phyloP scores from a whole-genome alignment of 2,329 filamentous ascomycete species.

The Tolypocladium endophyticum region DNA sequence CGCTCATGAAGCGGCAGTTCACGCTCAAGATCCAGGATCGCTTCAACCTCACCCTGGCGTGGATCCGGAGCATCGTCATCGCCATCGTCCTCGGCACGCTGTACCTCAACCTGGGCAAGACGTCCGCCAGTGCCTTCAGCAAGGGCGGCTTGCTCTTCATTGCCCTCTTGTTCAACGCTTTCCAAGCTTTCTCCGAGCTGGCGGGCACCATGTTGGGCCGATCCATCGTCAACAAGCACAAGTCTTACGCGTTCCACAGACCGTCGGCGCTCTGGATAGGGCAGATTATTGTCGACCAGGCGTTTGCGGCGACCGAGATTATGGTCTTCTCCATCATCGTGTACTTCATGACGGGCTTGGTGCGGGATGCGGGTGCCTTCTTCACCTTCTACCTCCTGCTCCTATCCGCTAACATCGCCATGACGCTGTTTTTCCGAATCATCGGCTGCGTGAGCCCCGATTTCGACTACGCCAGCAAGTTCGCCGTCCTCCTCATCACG shows the following conservation, averaged over 20 bases:
- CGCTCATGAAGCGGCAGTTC: conserved; percentile 74
- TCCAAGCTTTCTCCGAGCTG: conserved; percentile 73
- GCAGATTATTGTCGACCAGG: conserved; percentile 69
- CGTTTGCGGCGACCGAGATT: conserved; percentile 62
- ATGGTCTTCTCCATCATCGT: conserved; percentile 64
- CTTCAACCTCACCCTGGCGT: conserved; percentile 64
- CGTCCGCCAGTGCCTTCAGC: conserved; percentile 63
- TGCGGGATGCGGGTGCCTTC: conserved; percentile 62
- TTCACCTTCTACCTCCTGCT: conserved; percentile 68
- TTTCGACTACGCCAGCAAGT: conserved; percentile 79
- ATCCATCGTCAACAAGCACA: conserved; percentile 73
- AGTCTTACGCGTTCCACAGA: conserved; percentile 71
- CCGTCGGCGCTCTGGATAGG: conserved; percentile 76
- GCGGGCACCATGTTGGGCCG: conserved; percentile 65
- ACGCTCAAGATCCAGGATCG: conserved; percentile 79
- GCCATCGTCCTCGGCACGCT: conserved; percentile 73
- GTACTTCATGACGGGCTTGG: conserved; percentile 67
- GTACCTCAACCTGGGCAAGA: conserved; percentile 59
- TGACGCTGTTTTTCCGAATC: conserved; percentile 70
- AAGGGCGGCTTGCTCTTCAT: conserved; percentile 76
- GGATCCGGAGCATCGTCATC: conserved; percentile 57
- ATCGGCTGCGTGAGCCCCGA: conserved; percentile 66
- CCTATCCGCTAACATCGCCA: conserved; percentile 56
- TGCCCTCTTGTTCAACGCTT: conserved; percentile 74
- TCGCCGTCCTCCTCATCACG: conserved; percentile 68